phyloP scores from a whole-genome alignment of 2,329 filamentous ascomycete species.

The Stemphylium beticola region DNA sequence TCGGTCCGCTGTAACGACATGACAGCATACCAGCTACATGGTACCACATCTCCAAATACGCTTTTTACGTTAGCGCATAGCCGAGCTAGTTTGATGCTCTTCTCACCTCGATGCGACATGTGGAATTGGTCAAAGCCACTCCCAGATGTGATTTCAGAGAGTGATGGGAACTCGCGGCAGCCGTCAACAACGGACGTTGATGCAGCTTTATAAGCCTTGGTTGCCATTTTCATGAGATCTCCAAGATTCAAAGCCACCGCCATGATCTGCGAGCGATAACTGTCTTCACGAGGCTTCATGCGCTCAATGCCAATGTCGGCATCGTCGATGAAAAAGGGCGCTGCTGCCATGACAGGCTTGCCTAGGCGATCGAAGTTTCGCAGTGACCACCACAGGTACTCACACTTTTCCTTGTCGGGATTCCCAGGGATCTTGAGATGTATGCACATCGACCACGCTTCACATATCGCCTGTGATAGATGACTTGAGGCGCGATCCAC shows the following conservation, averaged over 20 bases:
- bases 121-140: constrained; percentile 2
- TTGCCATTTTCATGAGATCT: constrained; percentile 2
- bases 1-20: constrained; percentile 6
- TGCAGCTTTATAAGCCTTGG: constrained; percentile 5
- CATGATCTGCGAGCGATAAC: constrained; percentile 7
- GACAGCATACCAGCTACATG: constrained; percentile 8
- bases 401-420: not conserved
- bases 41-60: constrained; percentile 8
- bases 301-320: constrained; percentile 3
- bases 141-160: not conserved
- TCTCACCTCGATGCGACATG: constrained; percentile 6
- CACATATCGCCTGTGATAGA: constrained; percentile 2
- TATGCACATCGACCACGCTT: constrained; percentile 10
- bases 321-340: constrained; percentile 7
- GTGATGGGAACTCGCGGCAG: not conserved
- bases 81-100: not conserved
- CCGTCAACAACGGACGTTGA: not conserved
- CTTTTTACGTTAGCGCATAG: not conserved
- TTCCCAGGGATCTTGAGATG: constrained; percentile 1
- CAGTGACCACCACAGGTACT: constrained; percentile 7
- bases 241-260: not conserved
- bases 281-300: not conserved
- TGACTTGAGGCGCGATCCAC: not conserved
- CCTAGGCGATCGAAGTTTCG: constrained; percentile 7
- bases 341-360: constrained; percentile 6